phyloP scores from a whole-genome alignment of 805 yeast genomes.

The Isabelozyma gotoi region DNA sequence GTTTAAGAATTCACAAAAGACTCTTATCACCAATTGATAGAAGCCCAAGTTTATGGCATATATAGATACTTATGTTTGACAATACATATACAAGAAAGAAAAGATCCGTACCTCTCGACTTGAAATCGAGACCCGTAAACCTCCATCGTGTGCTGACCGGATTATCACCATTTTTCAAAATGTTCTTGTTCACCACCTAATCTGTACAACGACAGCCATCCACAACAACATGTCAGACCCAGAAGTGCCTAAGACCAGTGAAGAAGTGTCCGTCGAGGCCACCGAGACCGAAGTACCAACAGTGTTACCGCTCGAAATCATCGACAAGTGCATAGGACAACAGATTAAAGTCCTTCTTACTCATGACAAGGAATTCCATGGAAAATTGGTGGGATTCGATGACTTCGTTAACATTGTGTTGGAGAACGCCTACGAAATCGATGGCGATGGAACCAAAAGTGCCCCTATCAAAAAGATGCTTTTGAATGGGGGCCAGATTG shows the following conservation, averaged over 20 bases:
- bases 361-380: conserved; percentile 74
- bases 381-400: conserved; percentile 88
- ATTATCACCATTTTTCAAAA: background rate
- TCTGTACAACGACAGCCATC: no score
- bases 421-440: conserved; percentile 70
- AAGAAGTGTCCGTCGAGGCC: background rate
- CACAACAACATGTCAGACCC: conserved; percentile 4
- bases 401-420: conserved; percentile 92
- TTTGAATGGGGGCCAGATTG: conserved; percentile 68
- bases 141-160: background rate
- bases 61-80: no score
- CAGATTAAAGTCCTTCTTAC: conserved; percentile 70
- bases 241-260: conserved; percentile 8
- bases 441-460: conserved; percentile 42
- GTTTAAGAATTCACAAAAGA: background rate
- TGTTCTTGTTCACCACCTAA: background rate
- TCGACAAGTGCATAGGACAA: conserved; percentile 84
- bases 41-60: background rate
- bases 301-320: conserved; percentile 75
- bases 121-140: background rate
- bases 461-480: conserved; percentile 57
- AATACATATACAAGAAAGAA: no score
- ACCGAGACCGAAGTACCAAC: conserved; percentile 8
- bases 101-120: no score
- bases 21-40: background rate